These are phyloP conservation scores for Yarrowia hollandica DNA, from an alignment of 805 yeast species.

Conservation along the genomic window DNA sequence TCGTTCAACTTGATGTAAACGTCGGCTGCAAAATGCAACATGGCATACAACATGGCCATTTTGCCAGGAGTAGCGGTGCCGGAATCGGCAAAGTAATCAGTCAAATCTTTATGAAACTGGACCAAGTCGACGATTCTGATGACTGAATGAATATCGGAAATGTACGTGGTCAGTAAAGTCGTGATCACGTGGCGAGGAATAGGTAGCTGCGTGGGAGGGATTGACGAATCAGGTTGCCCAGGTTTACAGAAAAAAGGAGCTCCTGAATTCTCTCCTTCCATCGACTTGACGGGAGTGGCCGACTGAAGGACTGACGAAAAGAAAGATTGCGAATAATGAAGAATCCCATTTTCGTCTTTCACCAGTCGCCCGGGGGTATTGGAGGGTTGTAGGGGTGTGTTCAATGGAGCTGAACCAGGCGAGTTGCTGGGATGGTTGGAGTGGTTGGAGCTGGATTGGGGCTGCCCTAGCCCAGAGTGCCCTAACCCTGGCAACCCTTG, in stretches of 20 bases:
- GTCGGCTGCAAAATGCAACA: constrained; percentile 14
- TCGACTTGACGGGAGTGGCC: constrained; percentile 10
- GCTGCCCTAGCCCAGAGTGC: neutral
- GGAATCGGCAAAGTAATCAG: neutral
- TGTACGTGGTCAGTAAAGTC: neutral
- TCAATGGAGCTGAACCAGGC: neutral
- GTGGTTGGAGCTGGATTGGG: too few species aligned
- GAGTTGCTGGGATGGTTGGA: too few species aligned
- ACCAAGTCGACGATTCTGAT: constrained; percentile 13
- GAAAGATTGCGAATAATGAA: constrained; percentile 25
- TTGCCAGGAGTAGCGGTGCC: neutral
- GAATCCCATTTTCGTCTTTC: neutral
- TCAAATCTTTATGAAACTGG: neutral
- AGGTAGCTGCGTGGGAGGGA: neutral
- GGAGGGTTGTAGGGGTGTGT: neutral
- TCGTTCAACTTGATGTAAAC: constrained; percentile 14
- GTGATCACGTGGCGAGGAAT: neutral
- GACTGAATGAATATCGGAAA: constrained; percentile 8
- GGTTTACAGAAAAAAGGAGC: constrained; percentile 21
- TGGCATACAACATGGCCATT: constrained; percentile 15
- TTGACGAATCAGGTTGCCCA: neutral
- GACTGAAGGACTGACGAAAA: neutral
- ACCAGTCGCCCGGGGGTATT: constrained; percentile 12
- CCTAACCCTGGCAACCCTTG: neutral
- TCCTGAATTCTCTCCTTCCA: constrained; percentile 8